Evolutionary conservation across 345 rosid genomes (phyloP), one percentile per base, ranked within the genome.

Genomic region (Salix udensis): DNA sequence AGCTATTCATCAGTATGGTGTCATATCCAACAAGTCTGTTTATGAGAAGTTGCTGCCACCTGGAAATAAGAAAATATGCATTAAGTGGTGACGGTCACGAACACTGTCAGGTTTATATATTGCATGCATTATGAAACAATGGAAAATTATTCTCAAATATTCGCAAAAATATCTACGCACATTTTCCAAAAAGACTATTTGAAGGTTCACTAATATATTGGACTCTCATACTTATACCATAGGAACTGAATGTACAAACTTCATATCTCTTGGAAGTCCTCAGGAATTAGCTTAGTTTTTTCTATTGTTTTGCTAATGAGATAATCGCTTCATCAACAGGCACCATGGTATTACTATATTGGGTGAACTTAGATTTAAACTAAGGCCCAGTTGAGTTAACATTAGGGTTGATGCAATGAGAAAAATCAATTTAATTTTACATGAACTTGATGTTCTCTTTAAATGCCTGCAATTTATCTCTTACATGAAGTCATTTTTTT

Each of bases 41-140:
- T 79, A 96, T 96, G 79, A 94, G 90, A 86, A 94, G 97, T 84
- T 96, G 99, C 86, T 96, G 99, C 99, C 97, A 96, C 92, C 99
- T 96, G 88, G 74, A 82, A 86, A 66, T 55, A 80, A 72, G 73
- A 82, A 72, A 73, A 52, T 55, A 61, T 48, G 68, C 66, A 68
- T 64, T 40, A 65, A 68, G 12, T 30, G 72, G 24, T 58, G 58
- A 26, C 6, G 36, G 13, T 2, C 18, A 10, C 5, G 16, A 36
- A 26, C 26, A 77, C 13, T 52, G 39, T 34, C 7, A 76, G 6
- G 60, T 23, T 28, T 40, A 28, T 28, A 55, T 26, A 24, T 3
- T 37, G 24, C 30, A 37, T 60, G 18, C 19, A 31, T 71, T 36
- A 60, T 23, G 14, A 60, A 77, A 70, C 62, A 55, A 21, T 23